A percentile compares a stretch with the other conserved stretches of the same genome.
Conservation (phyloP, 495 filamentous ascomycete species). For the Daldinia grandis region DNA sequence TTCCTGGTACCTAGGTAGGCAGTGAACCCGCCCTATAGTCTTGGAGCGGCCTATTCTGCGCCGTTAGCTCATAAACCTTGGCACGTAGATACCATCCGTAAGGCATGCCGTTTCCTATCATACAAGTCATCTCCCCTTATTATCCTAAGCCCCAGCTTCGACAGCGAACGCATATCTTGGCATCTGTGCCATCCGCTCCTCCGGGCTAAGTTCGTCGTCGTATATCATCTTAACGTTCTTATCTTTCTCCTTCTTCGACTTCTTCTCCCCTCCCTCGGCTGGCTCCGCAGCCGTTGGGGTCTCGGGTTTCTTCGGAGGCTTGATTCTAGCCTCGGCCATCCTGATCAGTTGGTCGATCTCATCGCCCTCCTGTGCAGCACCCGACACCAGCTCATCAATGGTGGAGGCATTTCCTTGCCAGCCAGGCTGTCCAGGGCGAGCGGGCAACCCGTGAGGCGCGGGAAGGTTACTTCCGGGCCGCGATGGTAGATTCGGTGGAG, state of each 20-base stretch:
- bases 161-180: slow-evolving; percentile 78
- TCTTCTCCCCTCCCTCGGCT: slow-evolving; percentile 64
- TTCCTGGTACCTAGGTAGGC: slow-evolving; percentile 6
- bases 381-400: slow-evolving; percentile 70
- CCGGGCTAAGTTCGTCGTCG: slow-evolving; percentile 79
- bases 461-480: slow-evolving; percentile 50
- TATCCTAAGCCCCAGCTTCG: slow-evolving; percentile 45
- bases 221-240: slow-evolving; percentile 78
- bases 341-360: slow-evolving; percentile 66
- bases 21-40: slow-evolving; percentile 6
- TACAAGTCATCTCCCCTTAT: slow-evolving; percentile 5
- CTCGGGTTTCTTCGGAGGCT: slow-evolving; percentile 59
- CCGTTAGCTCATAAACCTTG: slow-evolving; percentile 17
- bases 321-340: slow-evolving; percentile 66
- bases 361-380: slow-evolving; percentile 58
- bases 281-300: slow-evolving; percentile 49
- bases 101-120: slow-evolving; percentile 17
- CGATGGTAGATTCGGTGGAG: slow-evolving; percentile 53
- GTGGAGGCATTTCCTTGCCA: slow-evolving; percentile 56
- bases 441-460: slow-evolving; percentile 46
- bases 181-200: slow-evolving; percentile 85
- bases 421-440: slow-evolving; percentile 51
- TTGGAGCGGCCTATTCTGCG: slow-evolving; percentile 6
- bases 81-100: slow-evolving; percentile 8
- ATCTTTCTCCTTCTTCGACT: slow-evolving; percentile 74